Percentiles rank a stretch among this genome's conserved stretches.
These are phyloP conservation scores for Fusarium sp. DNA, from an alignment of 2,329 filamentous ascomycete genomes.

Conservation along the genomic window DNA sequence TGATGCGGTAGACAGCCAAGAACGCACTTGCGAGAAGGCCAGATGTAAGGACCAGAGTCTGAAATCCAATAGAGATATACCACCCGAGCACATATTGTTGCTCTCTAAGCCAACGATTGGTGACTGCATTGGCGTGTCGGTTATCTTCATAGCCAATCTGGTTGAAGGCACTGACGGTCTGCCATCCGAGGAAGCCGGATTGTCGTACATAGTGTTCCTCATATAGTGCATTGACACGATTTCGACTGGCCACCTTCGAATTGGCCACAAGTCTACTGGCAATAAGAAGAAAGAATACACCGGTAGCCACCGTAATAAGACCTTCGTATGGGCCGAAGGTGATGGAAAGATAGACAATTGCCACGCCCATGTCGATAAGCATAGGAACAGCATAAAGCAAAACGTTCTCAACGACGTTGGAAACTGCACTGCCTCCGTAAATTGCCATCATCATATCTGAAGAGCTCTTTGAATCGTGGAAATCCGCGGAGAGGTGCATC, in stretches of 20 bases:
- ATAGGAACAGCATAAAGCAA: constrained; percentile 69
- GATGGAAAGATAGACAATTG: constrained; percentile 69
- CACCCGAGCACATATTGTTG: constrained; percentile 57
- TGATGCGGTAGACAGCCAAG: constrained; percentile 73
- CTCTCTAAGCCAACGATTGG: constrained; percentile 54
- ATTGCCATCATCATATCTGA: constrained; percentile 70
- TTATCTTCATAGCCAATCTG: constrained; percentile 68
- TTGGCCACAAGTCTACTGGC: constrained; percentile 63
- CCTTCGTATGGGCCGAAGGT: constrained; percentile 71
- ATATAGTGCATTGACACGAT: constrained; percentile 64
- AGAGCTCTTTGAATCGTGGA: constrained; percentile 70
- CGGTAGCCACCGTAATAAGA: constrained; percentile 70
- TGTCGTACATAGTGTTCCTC: constrained; percentile 67
- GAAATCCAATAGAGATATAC: constrained; percentile 64
- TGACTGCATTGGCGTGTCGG: constrained; percentile 64
- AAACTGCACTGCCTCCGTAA: constrained; percentile 64
- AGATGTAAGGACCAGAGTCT: constrained; percentile 73
- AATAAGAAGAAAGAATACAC: constrained; percentile 66
- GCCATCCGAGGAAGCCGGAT: constrained; percentile 68
- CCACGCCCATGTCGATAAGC: constrained; percentile 69
- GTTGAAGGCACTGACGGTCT: constrained; percentile 70
- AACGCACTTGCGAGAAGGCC: constrained; percentile 74
- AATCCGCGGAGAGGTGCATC: constrained; percentile 70
- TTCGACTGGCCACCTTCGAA: constrained; percentile 62
- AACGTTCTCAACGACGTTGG: constrained; percentile 67